phyloP scores from a whole-genome alignment of 768 basidiomycete genomes.

The Exsudoporus frostii region DNA sequence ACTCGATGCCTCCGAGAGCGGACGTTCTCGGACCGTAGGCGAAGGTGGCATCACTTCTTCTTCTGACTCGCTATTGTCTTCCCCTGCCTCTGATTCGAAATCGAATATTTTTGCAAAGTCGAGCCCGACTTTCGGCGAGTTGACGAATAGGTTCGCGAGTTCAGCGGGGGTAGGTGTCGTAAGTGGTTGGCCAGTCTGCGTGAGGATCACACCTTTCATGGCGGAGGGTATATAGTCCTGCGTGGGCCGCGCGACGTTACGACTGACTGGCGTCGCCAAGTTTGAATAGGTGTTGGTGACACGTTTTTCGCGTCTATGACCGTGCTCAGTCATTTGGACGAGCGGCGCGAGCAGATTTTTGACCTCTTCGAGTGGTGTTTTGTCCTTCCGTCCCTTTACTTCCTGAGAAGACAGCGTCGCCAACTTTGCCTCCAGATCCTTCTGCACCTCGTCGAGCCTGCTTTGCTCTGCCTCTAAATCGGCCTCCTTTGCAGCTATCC shows the following conservation, averaged over 20 bases:
- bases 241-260: conserved; percentile 26
- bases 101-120: conserved; percentile 81
- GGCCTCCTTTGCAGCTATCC: conserved; percentile 49
- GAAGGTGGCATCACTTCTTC: conserved; percentile 41
- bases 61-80: conserved; percentile 30
- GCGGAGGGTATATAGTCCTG: conserved; percentile 43
- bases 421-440: conserved; percentile 51
- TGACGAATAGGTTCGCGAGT: conserved; percentile 62
- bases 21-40: conserved; percentile 43
- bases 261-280: conserved; percentile 51
- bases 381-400: conserved; percentile 43
- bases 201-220: conserved; percentile 78
- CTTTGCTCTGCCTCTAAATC: conserved; percentile 53
- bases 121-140: conserved; percentile 67
- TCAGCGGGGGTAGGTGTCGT: conserved; percentile 69
- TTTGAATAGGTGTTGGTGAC: conserved; percentile 18
- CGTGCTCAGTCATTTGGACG: conserved; percentile 33
- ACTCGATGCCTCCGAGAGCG: conserved; percentile 27
- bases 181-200: conserved; percentile 71
- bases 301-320: conserved; percentile 21
- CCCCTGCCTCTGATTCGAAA: conserved; percentile 38
- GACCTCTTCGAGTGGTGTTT: conserved; percentile 70
- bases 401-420: conserved; percentile 41
- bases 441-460: conserved; percentile 43
- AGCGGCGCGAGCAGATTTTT: conserved; percentile 63